Evolutionary conservation across 768 basidiomycete species (phyloP).

Genomic region (Strobilomyces dryophilus): DNA sequence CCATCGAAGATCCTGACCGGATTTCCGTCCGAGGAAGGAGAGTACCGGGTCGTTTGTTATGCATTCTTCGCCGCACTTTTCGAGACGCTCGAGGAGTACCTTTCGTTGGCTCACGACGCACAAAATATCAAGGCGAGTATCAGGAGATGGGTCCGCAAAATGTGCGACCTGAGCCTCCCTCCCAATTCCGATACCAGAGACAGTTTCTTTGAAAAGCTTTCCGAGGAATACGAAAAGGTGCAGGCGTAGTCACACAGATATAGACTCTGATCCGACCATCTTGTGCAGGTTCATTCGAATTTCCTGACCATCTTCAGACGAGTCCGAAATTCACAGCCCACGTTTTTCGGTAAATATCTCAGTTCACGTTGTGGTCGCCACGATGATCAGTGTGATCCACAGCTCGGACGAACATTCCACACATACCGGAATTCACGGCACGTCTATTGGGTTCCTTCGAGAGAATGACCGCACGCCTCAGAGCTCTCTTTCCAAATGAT

Average conservation of each 20-base stretch:
- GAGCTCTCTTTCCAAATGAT: neutral
- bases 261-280: neutral
- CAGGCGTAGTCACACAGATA: neutral
- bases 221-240: neutral
- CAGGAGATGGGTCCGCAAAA: neutral
- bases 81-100: neutral
- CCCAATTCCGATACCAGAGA: neutral
- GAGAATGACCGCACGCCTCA: neutral
- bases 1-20: constrained; percentile 2
- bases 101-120: neutral
- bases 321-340: neutral
- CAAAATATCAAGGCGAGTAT: neutral
- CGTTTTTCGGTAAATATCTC: neutral
- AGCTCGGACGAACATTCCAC: neutral
- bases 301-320: neutral
- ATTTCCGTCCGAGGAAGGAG: neutral
- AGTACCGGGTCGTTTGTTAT: constrained; percentile 1
- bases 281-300: neutral
- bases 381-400: neutral
- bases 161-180: constrained; percentile 3
- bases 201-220: neutral
- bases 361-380: no score
- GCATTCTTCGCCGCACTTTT: constrained; percentile 17
- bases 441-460: neutral
- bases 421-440: neutral